Evolutionary conservation across 495 filamentous ascomycete species (phyloP).

Genomic region (Tuber calosporum): DNA sequence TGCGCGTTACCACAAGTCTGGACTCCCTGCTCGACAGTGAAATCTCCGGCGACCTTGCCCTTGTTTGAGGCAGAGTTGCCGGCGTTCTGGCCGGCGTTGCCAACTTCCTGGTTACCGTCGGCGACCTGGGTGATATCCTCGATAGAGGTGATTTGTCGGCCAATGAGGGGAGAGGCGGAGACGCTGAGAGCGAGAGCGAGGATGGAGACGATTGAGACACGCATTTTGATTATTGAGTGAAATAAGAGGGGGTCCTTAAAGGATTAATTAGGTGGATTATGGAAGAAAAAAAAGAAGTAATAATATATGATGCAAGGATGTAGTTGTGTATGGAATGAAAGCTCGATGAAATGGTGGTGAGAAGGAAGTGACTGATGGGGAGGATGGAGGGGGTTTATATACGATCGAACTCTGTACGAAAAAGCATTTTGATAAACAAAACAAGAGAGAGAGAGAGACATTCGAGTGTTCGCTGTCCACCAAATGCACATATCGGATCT

Average conservation of each 20-base stretch:
- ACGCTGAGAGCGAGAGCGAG: constrained; percentile 15
- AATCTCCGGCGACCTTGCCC: constrained; percentile 18
- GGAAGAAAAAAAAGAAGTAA: neutral
- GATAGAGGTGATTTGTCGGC: constrained; percentile 2
- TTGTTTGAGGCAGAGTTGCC: constrained; percentile 15
- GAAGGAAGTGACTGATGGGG: neutral
- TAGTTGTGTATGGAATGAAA: neutral
- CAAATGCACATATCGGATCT: neutral
- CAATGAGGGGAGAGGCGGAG: constrained; percentile 15
- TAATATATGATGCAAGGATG: neutral
- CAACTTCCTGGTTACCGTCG: constrained; percentile 27
- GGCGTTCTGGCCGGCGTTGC: constrained; percentile 18
- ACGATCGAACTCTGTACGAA: neutral
- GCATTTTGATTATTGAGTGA: constrained; percentile 9
- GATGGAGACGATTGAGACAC: constrained; percentile 14
- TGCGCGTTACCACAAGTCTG: constrained; percentile 25
- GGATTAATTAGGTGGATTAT: neutral
- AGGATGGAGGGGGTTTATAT: neutral
- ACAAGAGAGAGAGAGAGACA: neutral
- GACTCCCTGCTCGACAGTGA: constrained; percentile 16
- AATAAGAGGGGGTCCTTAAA: neutral
- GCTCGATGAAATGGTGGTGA: constrained; percentile 1
- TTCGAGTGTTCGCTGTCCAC: neutral
- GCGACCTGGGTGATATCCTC: constrained; percentile 12
- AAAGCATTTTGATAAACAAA: neutral